phyloP scores from a whole-genome alignment of 2,329 filamentous ascomycete genomes.

The Ophiosphaerella herpotricha region DNA sequence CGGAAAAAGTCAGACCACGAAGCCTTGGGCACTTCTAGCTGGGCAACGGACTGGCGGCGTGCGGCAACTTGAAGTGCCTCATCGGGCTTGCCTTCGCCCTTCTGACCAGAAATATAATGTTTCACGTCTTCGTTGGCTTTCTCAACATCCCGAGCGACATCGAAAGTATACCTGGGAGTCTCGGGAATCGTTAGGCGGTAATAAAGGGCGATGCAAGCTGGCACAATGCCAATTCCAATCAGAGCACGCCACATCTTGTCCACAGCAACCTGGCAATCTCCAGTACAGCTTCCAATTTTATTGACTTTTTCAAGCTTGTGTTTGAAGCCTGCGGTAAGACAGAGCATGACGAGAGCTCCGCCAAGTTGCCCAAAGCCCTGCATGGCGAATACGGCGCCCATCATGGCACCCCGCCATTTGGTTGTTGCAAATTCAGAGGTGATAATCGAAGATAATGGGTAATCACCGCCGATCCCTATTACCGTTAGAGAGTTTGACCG shows the following conservation, averaged over 20 bases:
- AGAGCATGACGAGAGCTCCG: conserved; percentile 43
- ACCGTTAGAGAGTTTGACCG: conserved; percentile 46
- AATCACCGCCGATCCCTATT: conserved; percentile 67
- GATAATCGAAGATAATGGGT: conserved; percentile 81
- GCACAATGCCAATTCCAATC: conserved; percentile 48
- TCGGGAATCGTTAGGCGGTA: conserved; percentile 51
- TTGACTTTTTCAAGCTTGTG: conserved; percentile 23
- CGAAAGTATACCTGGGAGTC: conserved; percentile 49
- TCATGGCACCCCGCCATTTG: conserved; percentile 49
- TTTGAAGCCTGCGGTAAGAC: conserved; percentile 39
- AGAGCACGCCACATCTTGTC: conserved; percentile 51
- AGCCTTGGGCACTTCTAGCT: conserved; percentile 70
- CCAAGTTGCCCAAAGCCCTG: conserved; percentile 50
- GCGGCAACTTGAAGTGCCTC: conserved; percentile 67
- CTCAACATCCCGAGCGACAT: conserved; percentile 47
- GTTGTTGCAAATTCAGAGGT: conserved; percentile 61
- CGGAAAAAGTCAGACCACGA: conserved; percentile 71
- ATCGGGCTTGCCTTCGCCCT: conserved; percentile 66
- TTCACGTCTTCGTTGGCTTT: conserved; percentile 70
- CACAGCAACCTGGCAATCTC: conserved; percentile 38
- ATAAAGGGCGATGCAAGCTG: conserved; percentile 48
- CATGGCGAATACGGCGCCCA: conserved; percentile 51
- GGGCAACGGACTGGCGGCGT: conserved; percentile 58
- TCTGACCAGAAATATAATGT: conserved; percentile 72
- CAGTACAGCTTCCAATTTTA: conserved; percentile 32